Base-by-base conservation (phyloP, 306 rosid genomes). In the Glycine soja region DNA sequence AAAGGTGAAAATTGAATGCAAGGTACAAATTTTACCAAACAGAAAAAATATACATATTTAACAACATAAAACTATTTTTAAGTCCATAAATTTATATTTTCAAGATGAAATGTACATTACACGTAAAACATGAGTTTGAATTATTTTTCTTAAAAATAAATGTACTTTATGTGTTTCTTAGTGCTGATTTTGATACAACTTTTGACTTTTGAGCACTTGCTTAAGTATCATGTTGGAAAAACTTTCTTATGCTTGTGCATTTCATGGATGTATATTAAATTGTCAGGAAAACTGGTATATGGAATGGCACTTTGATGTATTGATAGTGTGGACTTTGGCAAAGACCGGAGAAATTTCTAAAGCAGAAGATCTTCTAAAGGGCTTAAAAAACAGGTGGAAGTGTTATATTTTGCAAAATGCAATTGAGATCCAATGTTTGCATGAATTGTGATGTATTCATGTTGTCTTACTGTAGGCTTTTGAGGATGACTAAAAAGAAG, bases 311-410 rank as follows among this genome's bases (percentile, higher is more conserved):
- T 61, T 94, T 74, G 97, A 92, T 50, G 11, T 89, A 42, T 74
- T 94, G 87, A 73, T 69, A 18, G 83, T 86, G 43, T 92, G 98
- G 98, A 94, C 89, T 71, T 86, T 94, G 87, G 92, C 97, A 24
- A 65, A 82, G 79, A 67, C 91, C 24, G 87, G 88, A 42, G 82
- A 90, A 81, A 45, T 81, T 80, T 84, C 90, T 70, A 83, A 83
- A 78, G 92, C 97, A 70, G 92, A 88, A 73, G 91, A 90, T 34
- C 88, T 94, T 52, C 88, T 94, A 0, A 79, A 81, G 34, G 94
- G 97, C 81, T 87, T 94, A 79, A 89, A 81, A 65, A 86, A 83
- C 80, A 89, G 97, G 98, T 94, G 38, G 77, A 70, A 74, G 30
- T 77, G 72, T 81, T 82, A 6, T 15, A 16, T 86, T 40, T 59